phyloP scores from a whole-genome alignment of 768 basidiomycete species.

The Leccinum aurantiacum region DNA sequence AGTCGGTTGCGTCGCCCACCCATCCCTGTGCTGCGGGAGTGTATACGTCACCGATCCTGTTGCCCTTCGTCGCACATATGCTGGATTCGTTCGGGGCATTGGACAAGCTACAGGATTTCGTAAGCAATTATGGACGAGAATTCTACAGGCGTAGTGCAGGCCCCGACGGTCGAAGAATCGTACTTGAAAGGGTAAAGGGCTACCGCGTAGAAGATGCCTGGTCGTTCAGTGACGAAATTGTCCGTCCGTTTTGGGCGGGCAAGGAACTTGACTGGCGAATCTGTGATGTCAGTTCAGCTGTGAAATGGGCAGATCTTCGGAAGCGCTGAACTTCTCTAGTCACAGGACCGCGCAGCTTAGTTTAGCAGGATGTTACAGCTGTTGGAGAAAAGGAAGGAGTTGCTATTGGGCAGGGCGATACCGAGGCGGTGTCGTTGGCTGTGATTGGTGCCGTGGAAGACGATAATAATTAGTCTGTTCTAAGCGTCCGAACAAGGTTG shows the following conservation, averaged over 20 bases:
- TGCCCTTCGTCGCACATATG: conserved; percentile 87
- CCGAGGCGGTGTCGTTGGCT: conserved; percentile 26
- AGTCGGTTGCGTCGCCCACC: conserved; percentile 67
- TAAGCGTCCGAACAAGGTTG: conserved; percentile 4
- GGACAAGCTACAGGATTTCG: conserved; percentile 79
- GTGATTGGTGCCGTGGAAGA: conserved; percentile 17
- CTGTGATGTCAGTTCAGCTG: conserved; percentile 17
- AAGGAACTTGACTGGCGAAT: conserved; percentile 76
- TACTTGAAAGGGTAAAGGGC: conserved; percentile 41
- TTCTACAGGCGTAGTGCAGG: conserved; percentile 62
- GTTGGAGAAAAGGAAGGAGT: neutral
- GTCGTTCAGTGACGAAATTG: conserved; percentile 42
- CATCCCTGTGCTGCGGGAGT: conserved; percentile 91
- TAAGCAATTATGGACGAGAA: conserved; percentile 69
- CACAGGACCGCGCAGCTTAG: conserved; percentile 4
- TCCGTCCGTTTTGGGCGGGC: conserved; percentile 89
- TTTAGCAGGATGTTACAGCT: neutral
- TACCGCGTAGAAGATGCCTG: conserved; percentile 50
- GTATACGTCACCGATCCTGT: conserved; percentile 90
- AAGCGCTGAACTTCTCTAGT: conserved; percentile 3
- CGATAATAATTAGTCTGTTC: conserved; percentile 2
- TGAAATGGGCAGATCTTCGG: neutral
- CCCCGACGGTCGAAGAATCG: conserved; percentile 38
- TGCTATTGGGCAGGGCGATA: conserved; percentile 12
- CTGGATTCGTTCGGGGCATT: conserved; percentile 87